Evolutionary conservation across 2,329 filamentous ascomycete genomes (phyloP).

Genomic region (Penicillium sumatraense): DNA sequence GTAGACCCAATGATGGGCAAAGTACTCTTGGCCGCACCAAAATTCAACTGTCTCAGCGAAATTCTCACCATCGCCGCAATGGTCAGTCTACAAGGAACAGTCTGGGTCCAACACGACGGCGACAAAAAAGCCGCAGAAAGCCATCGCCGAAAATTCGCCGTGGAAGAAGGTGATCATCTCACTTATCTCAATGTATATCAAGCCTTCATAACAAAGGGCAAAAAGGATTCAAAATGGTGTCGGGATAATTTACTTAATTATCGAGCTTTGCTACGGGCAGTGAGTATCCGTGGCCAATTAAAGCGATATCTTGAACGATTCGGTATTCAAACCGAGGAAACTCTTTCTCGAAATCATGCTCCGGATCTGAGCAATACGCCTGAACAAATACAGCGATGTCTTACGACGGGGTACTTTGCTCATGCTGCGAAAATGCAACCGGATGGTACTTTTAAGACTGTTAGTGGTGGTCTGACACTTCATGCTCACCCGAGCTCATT

Average conservation of each 20-base stretch:
- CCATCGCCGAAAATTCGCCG: conserved; percentile 79
- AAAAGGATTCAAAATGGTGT: conserved; percentile 84
- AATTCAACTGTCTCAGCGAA: conserved; percentile 80
- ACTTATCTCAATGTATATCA: conserved; percentile 94
- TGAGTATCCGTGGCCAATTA: conserved; percentile 84
- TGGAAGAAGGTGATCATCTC: conserved; percentile 90
- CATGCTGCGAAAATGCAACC: conserved; percentile 93
- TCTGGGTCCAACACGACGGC: conserved; percentile 81
- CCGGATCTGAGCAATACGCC: conserved; percentile 54
- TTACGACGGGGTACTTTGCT: conserved; percentile 89
- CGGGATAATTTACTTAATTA: conserved; percentile 85
- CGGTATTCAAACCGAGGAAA: conserved; percentile 71
- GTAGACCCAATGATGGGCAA: conserved; percentile 97
- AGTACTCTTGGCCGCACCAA: conserved; percentile 74
- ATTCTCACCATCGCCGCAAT: conserved; percentile 92
- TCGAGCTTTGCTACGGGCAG: conserved; percentile 78
- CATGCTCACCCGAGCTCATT: conserved; percentile 90
- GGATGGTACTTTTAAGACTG: conserved; percentile 85
- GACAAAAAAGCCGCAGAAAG: conserved; percentile 77
- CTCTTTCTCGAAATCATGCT: conserved; percentile 43
- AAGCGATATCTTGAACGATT: conserved; percentile 87
- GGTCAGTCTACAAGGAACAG: conserved; percentile 80
- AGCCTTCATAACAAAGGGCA: conserved; percentile 80
- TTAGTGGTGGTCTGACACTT: conserved; percentile 77
- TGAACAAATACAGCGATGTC: conserved; percentile 79